Base-by-base conservation (phyloP, 495 filamentous ascomycete species). In the Daldinia concentrica region DNA sequence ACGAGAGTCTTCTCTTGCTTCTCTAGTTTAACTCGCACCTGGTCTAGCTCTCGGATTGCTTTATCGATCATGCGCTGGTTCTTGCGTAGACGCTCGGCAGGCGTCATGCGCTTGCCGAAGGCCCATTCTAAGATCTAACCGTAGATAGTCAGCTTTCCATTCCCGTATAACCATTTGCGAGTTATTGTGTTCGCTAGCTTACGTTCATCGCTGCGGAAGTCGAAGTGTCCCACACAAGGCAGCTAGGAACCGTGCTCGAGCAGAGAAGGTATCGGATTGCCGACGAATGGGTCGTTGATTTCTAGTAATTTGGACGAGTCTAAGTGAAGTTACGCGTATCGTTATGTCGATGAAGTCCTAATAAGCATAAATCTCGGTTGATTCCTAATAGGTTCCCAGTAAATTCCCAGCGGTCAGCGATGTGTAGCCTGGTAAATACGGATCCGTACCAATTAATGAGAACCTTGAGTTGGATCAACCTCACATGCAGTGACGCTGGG, bases 1-100 rank as follows among this genome's bases (percentile, higher is more conserved):
- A 98, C 89, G 15, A 99, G 86, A 77, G 97, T 97, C 88, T 98
- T 98, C 85, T 99, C 95, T 73, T 98, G 95, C 62, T 97, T 95
- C 80, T 98, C 96, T 6, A 99, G 87, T 83, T 99, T 99, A 48
- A 92, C 87, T 45, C 95, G 88, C 78, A 97, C 94, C 51, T 96
- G 89, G 73, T 99, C 96, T 19, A 98, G 86, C 82, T 99, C 95
- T 60, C 95, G 90, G 75, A 98, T 95, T 8, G 95, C 97, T 80
- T 97, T 96, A 82, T 99, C 95, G 58, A 98, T 90, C 60, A 96
- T 92, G 71, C 96, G 87, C 81, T 98, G 95, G 80, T 98, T 97
- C 79, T 98, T 98, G 80, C 95, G 91, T 77, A 98, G 86, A 75
- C 95, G 92, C 86, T 98, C 94, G 14, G 93, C 92, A 7, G 95